A percentile compares a stretch with the other conserved stretches of the same genome.
Conservation (phyloP, 768 basidiomycete genomes). For the Psilocybe subaeruginosa region DNA sequence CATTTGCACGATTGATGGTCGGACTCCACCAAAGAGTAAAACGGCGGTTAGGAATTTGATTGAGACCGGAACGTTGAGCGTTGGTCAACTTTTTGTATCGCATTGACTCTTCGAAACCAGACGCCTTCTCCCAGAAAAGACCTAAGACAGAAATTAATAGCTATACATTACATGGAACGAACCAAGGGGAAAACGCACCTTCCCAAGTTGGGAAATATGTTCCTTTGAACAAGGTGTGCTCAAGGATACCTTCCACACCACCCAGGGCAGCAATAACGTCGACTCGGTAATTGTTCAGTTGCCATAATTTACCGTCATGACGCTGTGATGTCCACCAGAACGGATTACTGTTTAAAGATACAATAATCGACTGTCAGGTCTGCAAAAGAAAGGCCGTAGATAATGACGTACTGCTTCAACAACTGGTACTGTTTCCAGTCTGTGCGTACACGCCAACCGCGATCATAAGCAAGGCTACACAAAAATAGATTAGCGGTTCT, state of each 20-base stretch:
- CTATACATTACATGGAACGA: not conserved
- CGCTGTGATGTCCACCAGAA: slow-evolving; percentile 99
- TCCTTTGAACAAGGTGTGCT: slow-evolving; percentile 97
- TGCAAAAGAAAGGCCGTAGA: not conserved
- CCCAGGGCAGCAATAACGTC: slow-evolving; percentile 98
- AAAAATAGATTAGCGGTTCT: slow-evolving; percentile 4
- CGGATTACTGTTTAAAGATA: slow-evolving; percentile 65
- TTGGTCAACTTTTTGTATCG: slow-evolving; percentile 96
- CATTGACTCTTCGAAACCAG: slow-evolving; percentile 97
- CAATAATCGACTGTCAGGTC: not conserved
- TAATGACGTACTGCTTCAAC: slow-evolving; percentile 73
- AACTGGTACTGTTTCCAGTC: slow-evolving; percentile 99
- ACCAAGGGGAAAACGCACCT: slow-evolving; percentile 42
- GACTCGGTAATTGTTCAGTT: slow-evolving; percentile 97
- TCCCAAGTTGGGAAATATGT: slow-evolving; percentile 99
- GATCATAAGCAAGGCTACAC: slow-evolving; percentile 90
- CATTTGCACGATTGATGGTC: slow-evolving; percentile 98
- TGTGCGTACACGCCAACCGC: slow-evolving; percentile 97
- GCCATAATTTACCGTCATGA: slow-evolving; percentile 96
- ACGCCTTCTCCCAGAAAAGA: slow-evolving; percentile 99
- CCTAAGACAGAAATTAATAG: slow-evolving; percentile 33
- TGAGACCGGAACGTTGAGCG: slow-evolving; percentile 96
- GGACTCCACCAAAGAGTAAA: slow-evolving; percentile 99
- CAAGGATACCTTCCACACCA: slow-evolving; percentile 95
- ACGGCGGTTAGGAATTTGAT: slow-evolving; percentile 97